Percentiles rank a stretch among this genome's conserved stretches.
Evolutionary conservation across 1,284 basidiomycete genomes (phyloP).

Genomic region (Sparassis latifolia): DNA sequence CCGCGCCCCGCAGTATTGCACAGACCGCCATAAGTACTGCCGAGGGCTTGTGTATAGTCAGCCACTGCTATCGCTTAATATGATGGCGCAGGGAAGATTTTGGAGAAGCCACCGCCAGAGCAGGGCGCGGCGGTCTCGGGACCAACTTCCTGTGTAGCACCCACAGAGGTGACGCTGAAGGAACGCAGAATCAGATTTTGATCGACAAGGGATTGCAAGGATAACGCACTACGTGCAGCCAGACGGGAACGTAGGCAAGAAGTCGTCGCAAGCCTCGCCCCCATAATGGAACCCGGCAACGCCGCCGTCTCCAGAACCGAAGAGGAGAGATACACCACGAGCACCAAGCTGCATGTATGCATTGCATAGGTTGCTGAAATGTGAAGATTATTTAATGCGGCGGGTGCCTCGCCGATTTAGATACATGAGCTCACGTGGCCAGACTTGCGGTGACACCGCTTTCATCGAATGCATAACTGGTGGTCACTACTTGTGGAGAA

Average conservation of each 20-base stretch:
- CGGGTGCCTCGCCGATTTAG: slow-evolving; percentile 25
- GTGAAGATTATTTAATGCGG: neutral
- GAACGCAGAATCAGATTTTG: slow-evolving; percentile 2
- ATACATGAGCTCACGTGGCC: slow-evolving; percentile 42
- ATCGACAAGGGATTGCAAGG: neutral
- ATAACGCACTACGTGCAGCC: slow-evolving; percentile 41
- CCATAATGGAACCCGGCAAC: slow-evolving; percentile 56
- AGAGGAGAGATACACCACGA: slow-evolving; percentile 51
- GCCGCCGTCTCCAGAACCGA: slow-evolving; percentile 56
- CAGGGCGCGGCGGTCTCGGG: slow-evolving; percentile 42
- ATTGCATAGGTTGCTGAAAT: slow-evolving; percentile 7
- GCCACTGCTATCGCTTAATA: slow-evolving; percentile 31
- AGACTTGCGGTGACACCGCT: slow-evolving; percentile 24
- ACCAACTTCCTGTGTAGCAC: slow-evolving; percentile 35
- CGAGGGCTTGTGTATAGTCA: slow-evolving; percentile 18
- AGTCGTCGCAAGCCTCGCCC: slow-evolving; percentile 41
- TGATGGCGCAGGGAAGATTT: slow-evolving; percentile 31
- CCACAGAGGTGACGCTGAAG: slow-evolving; percentile 52
- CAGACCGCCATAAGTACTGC: slow-evolving; percentile 16
- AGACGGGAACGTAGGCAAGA: slow-evolving; percentile 65
- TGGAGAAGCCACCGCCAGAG: slow-evolving; percentile 40
- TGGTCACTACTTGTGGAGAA: slow-evolving; percentile 51
- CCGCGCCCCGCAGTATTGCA: slow-evolving; percentile 18
- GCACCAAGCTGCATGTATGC: slow-evolving; percentile 39
- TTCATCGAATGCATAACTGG: slow-evolving; percentile 37